Conservation (phyloP, 1,284 basidiomycete species). For the Wolfiporia cocos region DNA sequence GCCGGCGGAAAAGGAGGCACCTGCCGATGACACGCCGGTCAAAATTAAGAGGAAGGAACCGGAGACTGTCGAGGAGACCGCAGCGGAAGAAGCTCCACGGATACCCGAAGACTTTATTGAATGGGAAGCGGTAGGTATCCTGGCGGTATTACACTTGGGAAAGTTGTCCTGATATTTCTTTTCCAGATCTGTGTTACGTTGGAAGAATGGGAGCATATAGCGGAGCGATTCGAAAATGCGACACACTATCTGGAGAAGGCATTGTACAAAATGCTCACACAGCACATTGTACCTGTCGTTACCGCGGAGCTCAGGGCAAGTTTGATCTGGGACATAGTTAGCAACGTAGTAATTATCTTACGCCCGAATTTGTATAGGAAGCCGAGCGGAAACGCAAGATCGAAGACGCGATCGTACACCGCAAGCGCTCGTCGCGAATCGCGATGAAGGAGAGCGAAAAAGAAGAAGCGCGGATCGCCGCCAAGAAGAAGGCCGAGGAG, state of each 20-base stretch:
- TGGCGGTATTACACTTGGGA: not conserved
- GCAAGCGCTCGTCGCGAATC: conserved; percentile 82
- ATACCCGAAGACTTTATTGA: conserved; percentile 58
- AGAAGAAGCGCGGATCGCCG: conserved; percentile 55
- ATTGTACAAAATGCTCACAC: conserved; percentile 61
- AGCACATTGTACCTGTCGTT: conserved; percentile 62
- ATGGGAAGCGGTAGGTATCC: conserved; percentile 72
- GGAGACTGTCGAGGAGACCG: not conserved
- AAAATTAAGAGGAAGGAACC: not conserved
- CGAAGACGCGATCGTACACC: conserved; percentile 66
- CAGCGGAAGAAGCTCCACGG: conserved; percentile 10
- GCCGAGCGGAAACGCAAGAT: conserved; percentile 52
- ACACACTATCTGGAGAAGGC: conserved; percentile 78
- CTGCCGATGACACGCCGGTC: not conserved
- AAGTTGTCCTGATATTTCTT: conserved; percentile 4
- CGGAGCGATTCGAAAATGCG: conserved; percentile 65
- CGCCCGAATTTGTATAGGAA: conserved; percentile 37
- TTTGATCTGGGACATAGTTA: not conserved
- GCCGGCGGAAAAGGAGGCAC: not conserved
- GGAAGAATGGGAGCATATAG: conserved; percentile 73
- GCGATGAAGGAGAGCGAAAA: conserved; percentile 68
- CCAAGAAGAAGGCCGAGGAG: conserved; percentile 52
- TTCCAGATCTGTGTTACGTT: conserved; percentile 73
- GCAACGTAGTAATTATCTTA: not conserved
- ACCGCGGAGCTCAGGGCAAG: conserved; percentile 56